phyloP scores from a whole-genome alignment of 257 asterid species.

The Forsythia viridissima region DNA sequence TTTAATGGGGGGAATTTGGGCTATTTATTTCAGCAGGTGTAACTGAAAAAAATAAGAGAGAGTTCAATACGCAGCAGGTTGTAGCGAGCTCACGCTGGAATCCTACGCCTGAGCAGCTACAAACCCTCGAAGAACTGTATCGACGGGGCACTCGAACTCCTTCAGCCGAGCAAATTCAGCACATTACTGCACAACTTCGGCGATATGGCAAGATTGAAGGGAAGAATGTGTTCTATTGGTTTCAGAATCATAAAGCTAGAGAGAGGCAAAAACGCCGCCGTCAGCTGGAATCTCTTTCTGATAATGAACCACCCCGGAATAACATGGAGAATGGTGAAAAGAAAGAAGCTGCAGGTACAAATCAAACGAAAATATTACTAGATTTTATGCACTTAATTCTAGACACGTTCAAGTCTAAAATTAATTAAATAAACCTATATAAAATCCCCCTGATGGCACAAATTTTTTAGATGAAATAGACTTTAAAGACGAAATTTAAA shows the following conservation, averaged over 20 bases:
- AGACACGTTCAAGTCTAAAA: background rate
- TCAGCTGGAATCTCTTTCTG: constrained; percentile 56
- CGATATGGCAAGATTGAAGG: constrained; percentile 91
- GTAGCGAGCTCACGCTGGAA: constrained; percentile 95
- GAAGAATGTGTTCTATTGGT: constrained; percentile 94
- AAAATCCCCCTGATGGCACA: background rate
- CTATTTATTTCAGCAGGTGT: constrained; percentile 35
- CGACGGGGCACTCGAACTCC: constrained; percentile 84
- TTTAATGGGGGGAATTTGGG: background rate
- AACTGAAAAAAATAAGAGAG: constrained; percentile 71
- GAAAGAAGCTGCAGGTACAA: constrained; percentile 40
- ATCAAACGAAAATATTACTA: background rate
- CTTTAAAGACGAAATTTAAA: constrained; percentile 5
- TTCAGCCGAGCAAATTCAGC: constrained; percentile 89
- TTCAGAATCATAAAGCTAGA: constrained; percentile 92
- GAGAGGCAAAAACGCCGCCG: constrained; percentile 92
- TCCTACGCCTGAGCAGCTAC: constrained; percentile 93
- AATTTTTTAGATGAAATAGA: no score
- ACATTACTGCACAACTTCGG: constrained; percentile 76
- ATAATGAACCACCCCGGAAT: constrained; percentile 29
- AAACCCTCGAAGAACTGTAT: constrained; percentile 76
- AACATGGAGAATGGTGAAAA: constrained; percentile 27
- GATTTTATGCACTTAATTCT: background rate
- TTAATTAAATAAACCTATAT: no score
- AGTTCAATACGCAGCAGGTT: constrained; percentile 59